Evolutionary conservation across 768 basidiomycete genomes (phyloP).

Genomic region (Collybia mongolica): DNA sequence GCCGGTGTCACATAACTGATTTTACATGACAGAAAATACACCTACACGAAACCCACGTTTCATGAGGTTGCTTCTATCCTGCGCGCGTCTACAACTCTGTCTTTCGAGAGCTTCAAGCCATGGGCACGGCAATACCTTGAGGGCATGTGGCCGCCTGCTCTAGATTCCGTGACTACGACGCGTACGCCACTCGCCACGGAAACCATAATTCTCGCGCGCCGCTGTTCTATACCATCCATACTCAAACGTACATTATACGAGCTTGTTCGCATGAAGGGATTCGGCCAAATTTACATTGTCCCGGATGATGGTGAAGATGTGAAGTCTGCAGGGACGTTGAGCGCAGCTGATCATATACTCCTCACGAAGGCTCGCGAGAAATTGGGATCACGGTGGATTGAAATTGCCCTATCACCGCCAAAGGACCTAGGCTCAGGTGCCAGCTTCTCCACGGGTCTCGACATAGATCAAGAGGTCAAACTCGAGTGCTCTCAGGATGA

Average conservation of each 20-base stretch:
- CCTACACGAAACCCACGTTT: constrained; percentile 23
- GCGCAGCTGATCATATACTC: constrained; percentile 3
- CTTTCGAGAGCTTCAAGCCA: constrained; percentile 24
- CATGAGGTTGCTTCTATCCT: constrained; percentile 27
- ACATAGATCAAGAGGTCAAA: too few relatives aligned
- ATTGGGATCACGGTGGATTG: constrained; percentile 17
- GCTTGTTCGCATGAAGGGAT: constrained; percentile 26
- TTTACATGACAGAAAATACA: constrained; percentile 13
- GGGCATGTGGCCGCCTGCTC: constrained; percentile 29
- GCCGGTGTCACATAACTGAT: not conserved
- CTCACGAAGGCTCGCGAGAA: constrained; percentile 18
- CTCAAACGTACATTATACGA: constrained; percentile 39
- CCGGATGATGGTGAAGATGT: not conserved
- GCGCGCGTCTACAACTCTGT: constrained; percentile 31
- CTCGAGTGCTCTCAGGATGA: constrained; percentile 5
- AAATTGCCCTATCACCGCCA: constrained; percentile 9
- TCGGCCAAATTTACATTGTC: constrained; percentile 20
- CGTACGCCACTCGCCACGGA: constrained; percentile 23
- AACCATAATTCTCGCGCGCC: constrained; percentile 29
- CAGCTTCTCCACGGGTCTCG: too few relatives aligned
- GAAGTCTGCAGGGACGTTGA: not conserved
- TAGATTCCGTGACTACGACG: constrained; percentile 19
- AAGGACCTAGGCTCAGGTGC: not conserved
- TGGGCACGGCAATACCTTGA: constrained; percentile 28
- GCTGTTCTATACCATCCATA: constrained; percentile 23